phyloP scores from a whole-genome alignment of 1,284 basidiomycete species.

The Ceratobasidium sp. region DNA sequence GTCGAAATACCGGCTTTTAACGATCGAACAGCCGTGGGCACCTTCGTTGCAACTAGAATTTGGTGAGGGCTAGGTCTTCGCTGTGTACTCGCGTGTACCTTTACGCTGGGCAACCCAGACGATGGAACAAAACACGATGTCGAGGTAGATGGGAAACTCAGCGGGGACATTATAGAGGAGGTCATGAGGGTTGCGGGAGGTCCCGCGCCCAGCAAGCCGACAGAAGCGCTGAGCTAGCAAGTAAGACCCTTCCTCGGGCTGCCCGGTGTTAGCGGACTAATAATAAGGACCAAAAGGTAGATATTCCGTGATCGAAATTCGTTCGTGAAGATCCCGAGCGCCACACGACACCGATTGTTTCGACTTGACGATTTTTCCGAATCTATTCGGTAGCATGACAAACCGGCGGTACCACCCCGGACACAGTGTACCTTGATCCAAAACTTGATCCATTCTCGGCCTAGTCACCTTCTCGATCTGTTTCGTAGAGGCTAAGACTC shows the following conservation, averaged over 20 bases:
- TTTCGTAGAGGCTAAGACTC: background rate
- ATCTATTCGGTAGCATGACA: background rate
- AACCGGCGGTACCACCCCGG: background rate
- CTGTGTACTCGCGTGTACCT: too few species aligned
- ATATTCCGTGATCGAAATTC: too few species aligned
- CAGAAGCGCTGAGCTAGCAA: background rate
- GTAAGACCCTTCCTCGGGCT: background rate
- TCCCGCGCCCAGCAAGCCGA: background rate
- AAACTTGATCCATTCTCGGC: background rate
- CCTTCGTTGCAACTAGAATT: slow-evolving; percentile 36
- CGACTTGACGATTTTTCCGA: background rate
- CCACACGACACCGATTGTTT: background rate
- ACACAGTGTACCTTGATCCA: background rate
- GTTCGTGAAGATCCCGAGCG: background rate
- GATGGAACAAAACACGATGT: slow-evolving; percentile 22
- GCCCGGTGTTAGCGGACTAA: background rate
- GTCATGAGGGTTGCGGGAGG: slow-evolving; percentile 22
- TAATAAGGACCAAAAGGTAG: background rate
- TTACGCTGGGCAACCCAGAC: background rate
- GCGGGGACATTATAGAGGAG: slow-evolving; percentile 36
- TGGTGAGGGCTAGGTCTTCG: slow-evolving; percentile 14
- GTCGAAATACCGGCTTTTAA: slow-evolving; percentile 21
- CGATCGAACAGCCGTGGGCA: slow-evolving; percentile 22
- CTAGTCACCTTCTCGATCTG: background rate
- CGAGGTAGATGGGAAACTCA: slow-evolving; percentile 29